Evolutionary conservation across 306 rosid genomes (phyloP), one percentile per base, ranked within the genome.

Genomic region (Cicer pinnatifidum): DNA sequence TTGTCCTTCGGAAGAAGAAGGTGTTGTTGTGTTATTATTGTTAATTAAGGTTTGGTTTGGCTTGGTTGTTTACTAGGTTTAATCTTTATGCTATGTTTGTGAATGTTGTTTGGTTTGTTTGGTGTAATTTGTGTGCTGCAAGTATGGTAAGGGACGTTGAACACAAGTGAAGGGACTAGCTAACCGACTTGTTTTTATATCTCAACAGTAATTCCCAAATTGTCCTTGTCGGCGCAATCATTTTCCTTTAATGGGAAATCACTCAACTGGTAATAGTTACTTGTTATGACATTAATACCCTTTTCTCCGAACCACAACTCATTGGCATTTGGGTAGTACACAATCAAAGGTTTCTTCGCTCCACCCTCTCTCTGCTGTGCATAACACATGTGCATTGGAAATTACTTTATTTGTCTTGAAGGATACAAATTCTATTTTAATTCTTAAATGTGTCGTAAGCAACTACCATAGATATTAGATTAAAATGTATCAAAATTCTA

Each of bases 81-180:
- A 65, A 65, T 80, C 68, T 46, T 20, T 20, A 11, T 66, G 44
- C 8, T 16, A n/a, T 61, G n/a, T 39, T 16, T 9, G 10, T 72
- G 46, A n/a, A 2, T 70, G 51, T 5, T 50, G 16, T 48, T 47
- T 57, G 67, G 69, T 61, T 12, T 35, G 13, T 80, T 77, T 76
- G 69, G 57, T 82, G 79, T 84, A 61, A 63, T 68, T 64, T 79
- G 37, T 17, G 75, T 40, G 89, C 82, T 60, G 88, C 84, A 87
- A 88, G 85, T 84, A 82, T 82, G 93, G 87, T 80, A 83, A 85
- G 89, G 85, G 86, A 82, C 86, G 89, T 80, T 69, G 89, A 84
- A 77, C 81, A 41, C 41, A 76, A 79, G 83, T 13, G 89, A 86
- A 88, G 75, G 45, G 97, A 93, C 97, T 60, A 8, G 7, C 83